Evolutionary conservation across 169 alveolate genomes (phyloP).

Genomic region (Pseudocohnilembus persalinus): DNA sequence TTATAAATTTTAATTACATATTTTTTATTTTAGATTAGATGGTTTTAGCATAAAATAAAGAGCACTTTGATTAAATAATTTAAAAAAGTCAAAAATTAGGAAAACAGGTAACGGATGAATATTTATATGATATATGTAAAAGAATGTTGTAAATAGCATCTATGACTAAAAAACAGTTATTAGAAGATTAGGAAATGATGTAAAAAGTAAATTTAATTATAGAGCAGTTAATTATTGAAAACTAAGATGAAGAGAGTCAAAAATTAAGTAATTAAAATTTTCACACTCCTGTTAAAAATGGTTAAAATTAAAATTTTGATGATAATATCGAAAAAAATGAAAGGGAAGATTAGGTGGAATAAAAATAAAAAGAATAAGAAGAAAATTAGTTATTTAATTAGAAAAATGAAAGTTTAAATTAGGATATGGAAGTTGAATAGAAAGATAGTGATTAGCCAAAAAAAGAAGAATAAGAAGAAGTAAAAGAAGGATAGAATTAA

Average conservation of each 20-base stretch:
- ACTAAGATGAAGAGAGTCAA: neutral
- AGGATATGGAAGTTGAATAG: slow-evolving; percentile 3
- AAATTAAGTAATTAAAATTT: too few species aligned
- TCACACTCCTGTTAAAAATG: too few species aligned
- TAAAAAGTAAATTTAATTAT: neutral
- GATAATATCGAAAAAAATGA: too few species aligned
- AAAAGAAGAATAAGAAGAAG: neutral
- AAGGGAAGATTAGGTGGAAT: too few species aligned
- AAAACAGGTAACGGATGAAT: slow-evolving; percentile 13
- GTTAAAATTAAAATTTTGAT: too few species aligned
- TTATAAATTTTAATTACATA: neutral
- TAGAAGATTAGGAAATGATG: neutral
- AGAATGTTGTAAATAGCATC: neutral
- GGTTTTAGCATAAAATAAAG: slow-evolving; percentile 32
- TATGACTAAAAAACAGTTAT: slow-evolving; percentile 6
- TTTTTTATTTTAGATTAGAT: slow-evolving; percentile 17
- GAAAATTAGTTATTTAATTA: too few species aligned
- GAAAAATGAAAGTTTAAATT: neutral
- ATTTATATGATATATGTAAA: neutral
- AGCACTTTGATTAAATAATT: slow-evolving; percentile 11
- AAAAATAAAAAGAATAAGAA: too few species aligned
- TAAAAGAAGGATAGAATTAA: neutral
- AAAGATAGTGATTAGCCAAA: neutral
- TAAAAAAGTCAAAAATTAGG: slow-evolving; percentile 1
- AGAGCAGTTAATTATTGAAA: neutral